Percentiles rank a stretch among this genome's conserved stretches.
Evolutionary conservation across 345 rosid genomes (phyloP).

Genomic region (Stellera chamaejasme): DNA sequence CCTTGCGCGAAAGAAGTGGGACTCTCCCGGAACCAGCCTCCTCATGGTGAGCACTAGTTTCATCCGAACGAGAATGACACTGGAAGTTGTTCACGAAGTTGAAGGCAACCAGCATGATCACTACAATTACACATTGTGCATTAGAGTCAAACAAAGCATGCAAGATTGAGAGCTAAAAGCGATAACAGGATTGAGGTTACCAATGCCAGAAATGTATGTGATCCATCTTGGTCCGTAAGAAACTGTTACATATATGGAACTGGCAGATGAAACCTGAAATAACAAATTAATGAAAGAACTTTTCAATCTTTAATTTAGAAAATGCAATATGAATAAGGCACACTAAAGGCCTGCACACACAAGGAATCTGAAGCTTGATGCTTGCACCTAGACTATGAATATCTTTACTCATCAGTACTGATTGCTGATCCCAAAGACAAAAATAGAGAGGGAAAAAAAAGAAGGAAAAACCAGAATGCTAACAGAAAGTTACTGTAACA

Average conservation of each 20-base stretch:
- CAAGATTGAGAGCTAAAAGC: neutral
- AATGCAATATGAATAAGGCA: neutral
- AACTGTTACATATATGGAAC: conserved; percentile 52
- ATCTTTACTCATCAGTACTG: too few relatives aligned
- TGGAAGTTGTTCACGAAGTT: conserved; percentile 49
- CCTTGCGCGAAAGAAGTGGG: conserved; percentile 62
- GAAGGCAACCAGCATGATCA: conserved; percentile 46
- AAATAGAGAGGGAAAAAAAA: too few relatives aligned
- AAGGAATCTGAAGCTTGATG: neutral
- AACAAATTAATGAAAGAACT: conserved; percentile 10
- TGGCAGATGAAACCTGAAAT: conserved; percentile 38
- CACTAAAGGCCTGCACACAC: too few relatives aligned
- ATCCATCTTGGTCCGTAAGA: conserved; percentile 84
- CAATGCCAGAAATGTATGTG: conserved; percentile 66
- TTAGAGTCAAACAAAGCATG: conserved; percentile 1
- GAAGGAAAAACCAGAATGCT: too few relatives aligned
- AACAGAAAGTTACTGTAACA: too few relatives aligned
- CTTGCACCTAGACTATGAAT: too few relatives aligned
- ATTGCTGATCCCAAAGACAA: too few relatives aligned
- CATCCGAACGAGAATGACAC: conserved; percentile 24
- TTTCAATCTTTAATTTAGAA: neutral
- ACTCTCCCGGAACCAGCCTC: conserved; percentile 38
- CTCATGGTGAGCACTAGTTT: conserved; percentile 21
- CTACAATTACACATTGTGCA: conserved; percentile 47
- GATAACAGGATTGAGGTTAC: conserved; percentile 21